These are phyloP conservation scores for Epichloe bromicola DNA, from an alignment of 2,329 filamentous ascomycete species.

Conservation along the genomic window DNA sequence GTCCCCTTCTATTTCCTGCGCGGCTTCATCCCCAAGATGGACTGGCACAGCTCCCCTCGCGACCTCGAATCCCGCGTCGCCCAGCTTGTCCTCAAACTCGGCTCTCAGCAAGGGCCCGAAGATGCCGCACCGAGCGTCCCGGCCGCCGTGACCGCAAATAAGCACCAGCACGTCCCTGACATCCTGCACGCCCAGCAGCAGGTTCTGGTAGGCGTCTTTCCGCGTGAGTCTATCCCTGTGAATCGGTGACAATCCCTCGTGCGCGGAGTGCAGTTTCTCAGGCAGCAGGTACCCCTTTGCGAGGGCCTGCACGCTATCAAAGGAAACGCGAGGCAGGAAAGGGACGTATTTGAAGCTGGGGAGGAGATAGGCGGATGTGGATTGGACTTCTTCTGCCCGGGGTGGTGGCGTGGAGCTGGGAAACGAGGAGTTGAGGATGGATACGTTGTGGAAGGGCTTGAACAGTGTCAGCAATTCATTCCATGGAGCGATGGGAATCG, in stretches of 20 bases:
- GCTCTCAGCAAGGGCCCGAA: conserved; percentile 59
- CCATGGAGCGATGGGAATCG: too few species aligned
- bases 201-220: conserved; percentile 38
- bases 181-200: conserved; percentile 44
- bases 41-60: conserved; percentile 30
- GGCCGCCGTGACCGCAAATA: conserved; percentile 74
- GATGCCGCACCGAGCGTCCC: conserved; percentile 72
- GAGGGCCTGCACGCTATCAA: conserved; percentile 41
- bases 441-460: conserved; percentile 73
- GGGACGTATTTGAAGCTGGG: conserved; percentile 75
- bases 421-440: conserved; percentile 67
- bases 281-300: conserved; percentile 54
- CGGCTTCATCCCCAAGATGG: conserved; percentile 1
- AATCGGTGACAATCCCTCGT: conserved; percentile 45
- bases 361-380: conserved; percentile 60
- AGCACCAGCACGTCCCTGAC: conserved; percentile 62
- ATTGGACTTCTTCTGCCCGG: conserved; percentile 31
- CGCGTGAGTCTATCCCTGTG: conserved; percentile 38
- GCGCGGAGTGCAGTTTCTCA: conserved; percentile 44
- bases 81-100: conserved; percentile 55
- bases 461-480: neutral
- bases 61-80: conserved; percentile 34
- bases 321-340: conserved; percentile 49
- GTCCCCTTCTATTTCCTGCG: conserved; percentile 11
- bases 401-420: conserved; percentile 37